Base-by-base conservation (phyloP, 148 eudicot genomes). In the Rhododendron kiyosumense region DNA sequence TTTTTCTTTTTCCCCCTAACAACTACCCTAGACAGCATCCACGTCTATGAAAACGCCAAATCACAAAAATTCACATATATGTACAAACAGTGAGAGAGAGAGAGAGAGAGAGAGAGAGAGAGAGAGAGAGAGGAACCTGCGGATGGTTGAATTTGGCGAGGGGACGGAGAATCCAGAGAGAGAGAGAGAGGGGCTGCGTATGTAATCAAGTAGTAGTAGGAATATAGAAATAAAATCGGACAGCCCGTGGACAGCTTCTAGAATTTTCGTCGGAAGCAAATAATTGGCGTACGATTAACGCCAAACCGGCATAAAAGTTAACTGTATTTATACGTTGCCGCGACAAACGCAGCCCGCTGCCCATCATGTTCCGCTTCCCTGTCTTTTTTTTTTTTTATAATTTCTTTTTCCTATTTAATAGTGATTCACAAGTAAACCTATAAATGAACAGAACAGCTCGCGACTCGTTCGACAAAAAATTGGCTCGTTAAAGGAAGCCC, bases 311-410 rank as follows among this genome's bases (percentile, higher is more conserved):
- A 3, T 0, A 12, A 71, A 71, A 13, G 14, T 26, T 26, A 28
- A 69, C 36, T 69, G 75, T 69, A 10, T 80, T 80, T 52, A 30
- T 51, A 51, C 65, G 83, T 52, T 80, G 83, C 83, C 83, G 74
- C 74, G 74, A 36, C 15, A 69, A 69, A 28, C 36, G 17, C 75
- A 28, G 6, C 34, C 0, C 36, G 17, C 75, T 12, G 6, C 34
- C 0, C 73, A n/a, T 26, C 73, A n/a, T 67, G 34, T n/a, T 65
- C 13, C 30, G n/a, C 24, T n/a, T 41, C 7, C 24, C 63, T 18
- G n/a, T 20, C 24, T 59, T 17, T 20, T 20, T 20, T 7, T 57
- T 59, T 59, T 59, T 32, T 32, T 1, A 32, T 20, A 17, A 20
- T 59, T 59, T 17, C 7, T 18, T 59, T 20, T 20, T 20, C 65